Evolutionary conservation across 257 asterid species (phyloP).

Genomic region (Voacanga thouarsii): DNA sequence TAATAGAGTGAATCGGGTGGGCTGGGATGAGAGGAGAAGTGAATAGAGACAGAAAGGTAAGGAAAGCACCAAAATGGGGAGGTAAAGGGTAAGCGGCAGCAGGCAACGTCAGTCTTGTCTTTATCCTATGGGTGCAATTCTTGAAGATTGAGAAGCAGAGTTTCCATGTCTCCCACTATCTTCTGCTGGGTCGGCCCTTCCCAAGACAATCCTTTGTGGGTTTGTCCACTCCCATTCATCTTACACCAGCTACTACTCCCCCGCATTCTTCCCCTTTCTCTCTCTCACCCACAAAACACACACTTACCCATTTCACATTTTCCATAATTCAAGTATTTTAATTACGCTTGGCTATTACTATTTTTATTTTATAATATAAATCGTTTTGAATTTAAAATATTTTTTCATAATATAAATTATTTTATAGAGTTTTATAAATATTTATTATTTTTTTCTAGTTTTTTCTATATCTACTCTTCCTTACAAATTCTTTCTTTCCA

Average conservation of each 20-base stretch:
- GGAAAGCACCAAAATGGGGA: constrained; percentile 8
- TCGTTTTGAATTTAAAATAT: too few relatives aligned
- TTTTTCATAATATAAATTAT: too few relatives aligned
- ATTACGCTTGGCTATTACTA: too few relatives aligned
- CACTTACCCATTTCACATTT: not conserved
- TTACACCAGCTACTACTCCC: not conserved
- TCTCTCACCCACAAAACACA: not conserved
- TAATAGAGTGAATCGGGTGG: not conserved
- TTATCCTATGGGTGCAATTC: constrained; percentile 20
- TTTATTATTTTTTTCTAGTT: too few relatives aligned
- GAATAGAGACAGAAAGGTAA: constrained; percentile 1
- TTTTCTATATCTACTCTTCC: too few relatives aligned
- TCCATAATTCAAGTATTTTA: too few relatives aligned
- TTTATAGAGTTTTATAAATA: too few relatives aligned
- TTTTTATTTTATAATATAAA: too few relatives aligned
- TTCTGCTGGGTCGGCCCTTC: constrained; percentile 26
- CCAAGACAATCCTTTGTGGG: constrained; percentile 13
- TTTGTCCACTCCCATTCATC: constrained; percentile 9
- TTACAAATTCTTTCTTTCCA: too few relatives aligned
- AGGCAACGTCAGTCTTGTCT: constrained; percentile 22
- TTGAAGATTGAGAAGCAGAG: not conserved
- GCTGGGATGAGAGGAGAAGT: not conserved
- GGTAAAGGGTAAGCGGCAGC: not conserved
- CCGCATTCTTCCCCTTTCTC: not conserved
- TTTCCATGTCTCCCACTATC: constrained; percentile 35